Evolutionary conservation across 2,329 filamentous ascomycete species (phyloP), one percentile per base, ranked within the genome.

Genomic region (Clonostachys rhizophaga): DNA sequence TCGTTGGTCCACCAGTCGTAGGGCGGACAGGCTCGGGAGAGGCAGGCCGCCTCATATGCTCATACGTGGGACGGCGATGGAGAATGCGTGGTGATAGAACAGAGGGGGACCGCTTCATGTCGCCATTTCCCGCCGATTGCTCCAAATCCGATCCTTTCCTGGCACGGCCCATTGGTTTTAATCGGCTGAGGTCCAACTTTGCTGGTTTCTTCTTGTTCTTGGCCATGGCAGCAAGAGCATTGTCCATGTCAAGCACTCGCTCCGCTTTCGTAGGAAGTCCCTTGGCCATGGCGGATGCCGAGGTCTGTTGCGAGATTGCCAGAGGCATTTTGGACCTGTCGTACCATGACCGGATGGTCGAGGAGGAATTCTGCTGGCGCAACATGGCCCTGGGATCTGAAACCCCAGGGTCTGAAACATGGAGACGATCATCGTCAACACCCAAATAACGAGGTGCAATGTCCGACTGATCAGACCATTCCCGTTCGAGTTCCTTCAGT

Each of bases 251-350:
- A 18, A 79, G 63, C 42, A 76, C 56, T 39, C 65, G 62, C 45
- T 67, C 68, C 1, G 71, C 66, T 53, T 79, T 79, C 41, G 66
- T 56, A 0, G 77, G 75, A 6, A 74, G 58, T 5, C 76, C 77
- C 53, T 77, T 80, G 18, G 78, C 76, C 71, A 82, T 81, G 49
- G 77, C 74, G 2, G 78, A 79, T 40, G 69, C 74, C 1, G 78
- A 80, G 0, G 79, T 81, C 57, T 82, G 78, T 54, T 81, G 78
- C 1, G 78, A 79, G 50, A 80, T 73, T n/a, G 75, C 69, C 6
- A 81, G 66, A 11, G 78, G 76, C 43, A 77, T 68, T 54, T 78
- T 79, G 6, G 73, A 59, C 55, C 76, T 75, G 61, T 82, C 78
- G 58, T 82, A 82, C 60, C 74, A 78, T 1, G 77, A 78, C 34